Evolutionary conservation across 2,329 filamentous ascomycete genomes (phyloP), one percentile per base, ranked within the genome.

Genomic region (Neofusicoccum kwambonambiense): DNA sequence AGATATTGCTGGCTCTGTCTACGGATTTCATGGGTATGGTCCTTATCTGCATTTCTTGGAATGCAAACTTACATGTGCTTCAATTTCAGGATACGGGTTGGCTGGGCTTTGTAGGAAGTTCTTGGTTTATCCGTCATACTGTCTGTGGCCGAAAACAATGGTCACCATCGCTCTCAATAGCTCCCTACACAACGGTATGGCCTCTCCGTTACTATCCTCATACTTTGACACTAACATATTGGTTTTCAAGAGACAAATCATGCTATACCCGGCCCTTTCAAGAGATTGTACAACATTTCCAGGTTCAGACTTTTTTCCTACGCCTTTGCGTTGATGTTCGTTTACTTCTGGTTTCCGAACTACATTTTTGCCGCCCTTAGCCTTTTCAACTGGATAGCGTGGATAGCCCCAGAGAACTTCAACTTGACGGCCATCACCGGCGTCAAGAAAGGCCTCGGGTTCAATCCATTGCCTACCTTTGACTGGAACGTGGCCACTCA

Each of bases 361-460:
- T 90, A 86, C 66, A 80, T 92, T 9, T 89, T 86, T 15, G 87
- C 90, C 66, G 90, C 87, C 64, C 78, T 92, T 7, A 90, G 87
- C 68, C 83, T 89, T 7, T 91, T 92, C 69, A 88, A 89, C 7
- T 89, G 90, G 71, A 81, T 86, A 6, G 91, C 89, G 0, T 92
- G 44, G 70, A 84, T 91, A 64, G 86, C 85, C 1, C 90, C 90
- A 0, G 81, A 91, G 56, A 91, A 86, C 66, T 81, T 86, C 0
- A 77, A 90, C 9, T 76, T 92, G 44, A 93, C 93, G 68, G 90
- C 92, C 73, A 72, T 92, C 1, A 92, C 92, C 69, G 90, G 90
- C 1, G 88, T 88, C 1, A 82, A 81, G 57, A 89, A 87, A 0
- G 90, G 90, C 0, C 68, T 92, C 3, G 90, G 87, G 0, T 72